A percentile compares a stretch with the other conserved stretches of the same genome.
Conservation (phyloP, 371 early-diverging fungal genomes). For the Vairimorpha apis region DNA sequence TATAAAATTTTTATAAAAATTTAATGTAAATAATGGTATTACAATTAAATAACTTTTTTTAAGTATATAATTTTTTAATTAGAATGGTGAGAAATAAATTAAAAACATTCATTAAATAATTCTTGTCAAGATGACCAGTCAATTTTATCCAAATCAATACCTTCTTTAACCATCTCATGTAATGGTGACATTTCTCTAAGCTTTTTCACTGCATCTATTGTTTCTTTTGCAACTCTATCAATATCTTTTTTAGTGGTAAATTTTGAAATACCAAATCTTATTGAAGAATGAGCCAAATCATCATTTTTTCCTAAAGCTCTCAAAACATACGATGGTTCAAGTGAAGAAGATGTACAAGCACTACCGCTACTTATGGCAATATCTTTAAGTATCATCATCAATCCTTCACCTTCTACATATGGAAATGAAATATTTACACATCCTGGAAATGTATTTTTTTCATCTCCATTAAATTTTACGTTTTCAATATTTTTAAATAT, state of each 20-base stretch:
- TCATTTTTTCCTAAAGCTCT: slow-evolving; percentile 94
- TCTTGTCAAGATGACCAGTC: slow-evolving; percentile 38
- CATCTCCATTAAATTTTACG: slow-evolving; percentile 44
- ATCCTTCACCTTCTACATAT: slow-evolving; percentile 96
- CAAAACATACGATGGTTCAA: slow-evolving; percentile 94
- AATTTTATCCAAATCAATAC: slow-evolving; percentile 60
- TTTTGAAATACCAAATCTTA: slow-evolving; percentile 93
- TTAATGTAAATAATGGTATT: no score
- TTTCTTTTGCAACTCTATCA: slow-evolving; percentile 76
- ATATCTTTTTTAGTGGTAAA: slow-evolving; percentile 93
- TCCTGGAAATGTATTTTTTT: slow-evolving; percentile 63
- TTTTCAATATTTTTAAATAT: slow-evolving; percentile 35
- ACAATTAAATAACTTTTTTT: no score
- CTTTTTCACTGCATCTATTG: slow-evolving; percentile 76
- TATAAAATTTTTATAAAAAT: no score
- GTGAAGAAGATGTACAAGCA: slow-evolving; percentile 94
- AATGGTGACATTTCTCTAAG: slow-evolving; percentile 93
- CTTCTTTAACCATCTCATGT: slow-evolving; percentile 79
- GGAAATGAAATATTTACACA: slow-evolving; percentile 97
- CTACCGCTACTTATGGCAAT: slow-evolving; percentile 91
- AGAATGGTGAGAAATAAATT: no score
- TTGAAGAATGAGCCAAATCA: slow-evolving; percentile 91
- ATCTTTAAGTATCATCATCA: slow-evolving; percentile 93
- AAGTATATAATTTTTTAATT: no score
- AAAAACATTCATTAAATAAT: no score